Evolutionary conservation across 1,284 basidiomycete genomes (phyloP).

Genomic region (Paramarasmius palmivorus): DNA sequence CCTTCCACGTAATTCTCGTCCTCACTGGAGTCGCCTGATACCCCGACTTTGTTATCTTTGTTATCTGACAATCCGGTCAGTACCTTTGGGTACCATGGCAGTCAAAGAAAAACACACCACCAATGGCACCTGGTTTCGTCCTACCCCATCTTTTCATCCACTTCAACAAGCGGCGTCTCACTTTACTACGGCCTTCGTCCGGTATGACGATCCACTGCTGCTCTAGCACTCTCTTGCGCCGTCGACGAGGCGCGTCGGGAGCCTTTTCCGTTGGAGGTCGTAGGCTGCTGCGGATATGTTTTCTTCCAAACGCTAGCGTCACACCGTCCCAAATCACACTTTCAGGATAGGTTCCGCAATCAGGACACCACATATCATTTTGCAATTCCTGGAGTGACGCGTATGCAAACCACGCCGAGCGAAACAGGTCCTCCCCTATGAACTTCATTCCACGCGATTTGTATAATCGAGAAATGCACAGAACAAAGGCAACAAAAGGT

Average conservation of each 20-base stretch:
- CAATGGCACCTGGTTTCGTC: too few relatives aligned
- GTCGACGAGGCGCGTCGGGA: not conserved
- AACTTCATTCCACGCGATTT: not conserved
- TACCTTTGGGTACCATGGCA: too few relatives aligned
- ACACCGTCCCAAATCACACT: conserved; percentile 26
- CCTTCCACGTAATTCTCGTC: too few relatives aligned
- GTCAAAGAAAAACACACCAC: too few relatives aligned
- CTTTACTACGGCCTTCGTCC: too few relatives aligned
- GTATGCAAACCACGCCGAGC: conserved; percentile 14
- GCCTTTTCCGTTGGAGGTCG: conserved; percentile 9
- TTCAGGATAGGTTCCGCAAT: conserved; percentile 25
- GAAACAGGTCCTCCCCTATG: not conserved
- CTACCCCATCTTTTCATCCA: too few relatives aligned
- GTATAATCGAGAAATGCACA: conserved; percentile 19
- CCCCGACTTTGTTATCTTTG: too few relatives aligned
- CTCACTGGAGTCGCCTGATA: too few relatives aligned
- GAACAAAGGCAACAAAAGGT: conserved; percentile 27
- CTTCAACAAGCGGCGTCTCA: too few relatives aligned
- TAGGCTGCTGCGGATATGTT: conserved; percentile 15
- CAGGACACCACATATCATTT: conserved; percentile 18
- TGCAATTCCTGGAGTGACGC: conserved; percentile 13
- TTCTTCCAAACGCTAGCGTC: conserved; percentile 17
- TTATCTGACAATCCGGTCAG: too few relatives aligned
- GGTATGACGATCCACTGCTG: not conserved
- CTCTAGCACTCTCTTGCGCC: not conserved